Conservation (phyloP, 352 stramenopile genomes). For the Phytophthora pistaciae region DNA sequence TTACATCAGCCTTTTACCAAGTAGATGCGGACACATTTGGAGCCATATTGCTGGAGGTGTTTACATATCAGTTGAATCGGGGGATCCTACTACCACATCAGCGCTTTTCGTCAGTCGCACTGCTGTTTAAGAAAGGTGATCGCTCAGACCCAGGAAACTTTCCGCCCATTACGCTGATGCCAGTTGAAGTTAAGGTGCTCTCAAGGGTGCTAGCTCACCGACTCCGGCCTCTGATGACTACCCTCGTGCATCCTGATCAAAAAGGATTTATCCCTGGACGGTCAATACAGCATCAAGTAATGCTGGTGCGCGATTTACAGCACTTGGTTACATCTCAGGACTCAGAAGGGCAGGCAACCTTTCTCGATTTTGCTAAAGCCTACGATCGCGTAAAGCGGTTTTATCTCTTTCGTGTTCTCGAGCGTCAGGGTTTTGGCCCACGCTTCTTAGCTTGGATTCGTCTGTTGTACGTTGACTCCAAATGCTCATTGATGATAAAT, state of each 20-base stretch:
- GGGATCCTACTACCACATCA: neutral
- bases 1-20: conserved; percentile 4
- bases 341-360: neutral
- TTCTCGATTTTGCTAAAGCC: conserved; percentile 3
- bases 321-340: neutral
- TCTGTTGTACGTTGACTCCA: no score
- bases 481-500: no score
- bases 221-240: neutral
- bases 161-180: no score
- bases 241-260: conserved; percentile 4
- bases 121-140: no score
- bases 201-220: neutral
- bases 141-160: no score
- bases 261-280: conserved; percentile 4
- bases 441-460: neutral
- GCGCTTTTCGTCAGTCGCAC: neutral
- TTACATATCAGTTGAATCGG: conserved; percentile 3
- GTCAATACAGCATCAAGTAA: conserved; percentile 2
- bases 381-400: neutral
- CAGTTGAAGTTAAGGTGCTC: no score
- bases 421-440: neutral
- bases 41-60: neutral
- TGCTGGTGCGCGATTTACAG: conserved; percentile 2
- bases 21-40: conserved; percentile 1
- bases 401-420: neutral